Base-by-base conservation (phyloP, 768 basidiomycete species). In the Tricholoma saponaceum region DNA sequence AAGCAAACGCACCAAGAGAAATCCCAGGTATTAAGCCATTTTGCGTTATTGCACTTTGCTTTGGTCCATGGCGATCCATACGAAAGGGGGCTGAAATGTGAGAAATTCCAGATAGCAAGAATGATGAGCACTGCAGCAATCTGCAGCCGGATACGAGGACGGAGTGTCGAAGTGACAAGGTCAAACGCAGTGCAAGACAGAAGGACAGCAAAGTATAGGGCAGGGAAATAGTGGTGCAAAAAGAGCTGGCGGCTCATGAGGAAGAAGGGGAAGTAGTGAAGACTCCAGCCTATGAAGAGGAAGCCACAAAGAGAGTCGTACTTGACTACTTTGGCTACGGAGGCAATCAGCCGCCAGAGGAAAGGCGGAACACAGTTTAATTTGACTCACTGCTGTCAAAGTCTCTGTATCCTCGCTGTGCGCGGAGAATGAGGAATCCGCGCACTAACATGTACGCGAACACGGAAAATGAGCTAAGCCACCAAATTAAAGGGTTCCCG, bases 181-280 rank as follows among this genome's bases (percentile, higher is more conserved):
- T 99, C 97, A 65, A 98, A 98, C 2, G 89, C 79, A 3, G 77
- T 78, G 54, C 88, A 88, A 25, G 80, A 79, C 22, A 93, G 76
- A 12, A 99, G 82, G 62, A 93, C 84, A n/a, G 89, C 86, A 63
- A 91, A 95, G 68, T 94, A 96, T n/a, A 99, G 78, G 0, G 95
- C 94, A 0, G 96, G 97, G 75, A 98, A 89, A 70, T 98, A 98
- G 75, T 98, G 97, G 69, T 98, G 96, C 22, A 99, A 74, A 83
- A 99, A 99, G 47, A 98, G 86, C 67, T 99, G 97, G 20, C 97
- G 93, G 43, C 82, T 76, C 96, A 98, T 98, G 62, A 98, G 77
- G 84, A 86, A 98, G 83, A 99, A 99, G 13, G 97, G 97, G 68
- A 92, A 80, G 74, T 97, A 98, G 75, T 98, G 97, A 32, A 99